Evolutionary conservation across 2,329 filamentous ascomycete species (phyloP), one percentile per base, ranked within the genome.

Genomic region (Periconia digitata): DNA sequence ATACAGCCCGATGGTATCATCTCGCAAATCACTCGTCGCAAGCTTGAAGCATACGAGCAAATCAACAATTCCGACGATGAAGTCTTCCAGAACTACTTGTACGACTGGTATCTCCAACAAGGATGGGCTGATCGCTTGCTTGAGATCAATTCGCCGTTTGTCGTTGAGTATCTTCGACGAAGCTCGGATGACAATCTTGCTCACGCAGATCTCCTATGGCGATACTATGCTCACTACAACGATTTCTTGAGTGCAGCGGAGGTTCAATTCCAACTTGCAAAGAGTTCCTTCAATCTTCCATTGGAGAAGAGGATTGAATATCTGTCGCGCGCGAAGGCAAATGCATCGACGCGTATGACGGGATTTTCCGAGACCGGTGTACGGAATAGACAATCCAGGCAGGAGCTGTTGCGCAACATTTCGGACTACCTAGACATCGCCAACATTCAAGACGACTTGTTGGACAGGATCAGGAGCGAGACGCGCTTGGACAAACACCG

Each of bases 11-110:
- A 96, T 62, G 92, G 92, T 16, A 85, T 88, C 56, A 81, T 83
- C 43, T 92, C 90, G 0, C 72, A 90, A 12, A 82, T 89, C 17
- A 85, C 86, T 2, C 92, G 86, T 40, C 90, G 94, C 70, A 83
- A 89, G 55, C 83, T 84, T 42, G 92, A 99, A 74, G 92, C 94
- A 0, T 96, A 97, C 72, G 83, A 86, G 38, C 89, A 96, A 2
- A 91, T 99, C 60, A 90, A 95, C 65, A 83, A 82, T 49, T 95
- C 92, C 0, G 82, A 86, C 13, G 94, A 99, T 58, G 90, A 96
- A 64, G 89, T 96, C 4, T 99, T 99, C 76, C 87, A 97, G 69
- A 95, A 90, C 52, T 90, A 90, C 62, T 79, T 99, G n/a, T 99
- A 96, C 68, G 92, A 96, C 63, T 99, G 94, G 92, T 99, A 99